Percentiles rank a stretch among this genome's conserved stretches.
phyloP scores from a whole-genome alignment of 306 rosid genomes.

The Casuarina cunninghamiana region DNA sequence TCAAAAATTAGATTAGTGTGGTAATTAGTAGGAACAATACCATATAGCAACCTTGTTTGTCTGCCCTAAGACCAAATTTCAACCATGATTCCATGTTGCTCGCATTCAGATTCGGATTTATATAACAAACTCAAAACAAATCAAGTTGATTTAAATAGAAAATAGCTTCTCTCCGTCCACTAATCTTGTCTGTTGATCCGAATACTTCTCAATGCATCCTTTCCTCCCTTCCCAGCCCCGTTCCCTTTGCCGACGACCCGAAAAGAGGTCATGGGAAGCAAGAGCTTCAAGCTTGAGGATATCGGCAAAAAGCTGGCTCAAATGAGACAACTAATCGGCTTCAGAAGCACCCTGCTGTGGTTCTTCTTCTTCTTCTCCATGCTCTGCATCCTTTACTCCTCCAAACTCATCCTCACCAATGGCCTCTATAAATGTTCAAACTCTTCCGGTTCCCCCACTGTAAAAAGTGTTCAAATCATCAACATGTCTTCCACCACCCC shows the following conservation, averaged over 20 bases:
- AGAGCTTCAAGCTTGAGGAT: constrained; percentile 27
- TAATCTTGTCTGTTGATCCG: constrained; percentile 41
- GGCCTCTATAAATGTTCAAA: constrained; percentile 47
- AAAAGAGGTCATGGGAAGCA: constrained; percentile 17
- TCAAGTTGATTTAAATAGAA: background rate
- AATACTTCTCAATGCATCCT: constrained; percentile 35
- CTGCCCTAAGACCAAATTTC: background rate
- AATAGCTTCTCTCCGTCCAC: constrained; percentile 7
- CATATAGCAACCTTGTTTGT: no score
- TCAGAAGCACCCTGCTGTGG: constrained; percentile 54
- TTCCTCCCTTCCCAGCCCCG: constrained; percentile 4
- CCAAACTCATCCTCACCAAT: constrained; percentile 48
- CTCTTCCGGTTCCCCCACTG: constrained; percentile 22
- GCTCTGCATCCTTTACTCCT: constrained; percentile 57
- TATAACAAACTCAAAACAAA: constrained; percentile 31
- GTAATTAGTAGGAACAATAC: no score
- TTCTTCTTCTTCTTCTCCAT: constrained; percentile 40
- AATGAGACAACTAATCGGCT: constrained; percentile 31
- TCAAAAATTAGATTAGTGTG: no score
- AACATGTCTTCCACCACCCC: constrained; percentile 29
- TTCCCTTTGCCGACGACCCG: constrained; percentile 20
- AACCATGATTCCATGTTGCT: background rate
- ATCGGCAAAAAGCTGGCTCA: constrained; percentile 29
- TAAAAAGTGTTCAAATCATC: constrained; percentile 33
- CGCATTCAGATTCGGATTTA: constrained; percentile 32